Evolutionary conservation across 2,329 filamentous ascomycete species (phyloP), one percentile per base, ranked within the genome.

Genomic region (Diplocarpon rosae): DNA sequence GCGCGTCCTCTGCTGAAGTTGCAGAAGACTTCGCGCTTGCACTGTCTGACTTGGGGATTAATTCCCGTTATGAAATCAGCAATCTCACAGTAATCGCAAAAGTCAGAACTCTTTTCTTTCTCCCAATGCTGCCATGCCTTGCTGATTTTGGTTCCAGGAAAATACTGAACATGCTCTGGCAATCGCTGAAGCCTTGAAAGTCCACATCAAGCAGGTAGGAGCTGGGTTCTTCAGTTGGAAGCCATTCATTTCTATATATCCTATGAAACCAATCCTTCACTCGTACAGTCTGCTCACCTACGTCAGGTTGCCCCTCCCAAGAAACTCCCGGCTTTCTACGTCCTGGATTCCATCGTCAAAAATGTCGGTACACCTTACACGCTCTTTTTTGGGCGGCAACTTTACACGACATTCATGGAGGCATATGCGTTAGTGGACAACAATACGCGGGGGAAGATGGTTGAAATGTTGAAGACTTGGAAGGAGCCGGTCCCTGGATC

Each of bases 281-380:
- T 3, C 7, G 20, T 24, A 24, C 20, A 7, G 20, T 52, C 55
- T 51, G 53, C 50, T 57, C 56, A 56, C 50, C 47, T 47, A 44
- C 56, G 37, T 42, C 52, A 98, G 92, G 86, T 84, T 43, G 78
- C 87, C 37, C 88, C 92, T 32, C 75, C 79, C 49, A 89, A 88
- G 64, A 98, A 96, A 62, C 71, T 98, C 2, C 89, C 92, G 14
- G 87, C 92, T n/a, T 74, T 98, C 24, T 98, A 96, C 66, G 86
- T 98, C 53, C 81, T 98, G 60, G 92, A 98, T 67, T 96, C 90
- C 13, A 90, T 98, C 50, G 89, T 94, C 62, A 98, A 98, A 67
- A 96, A 98, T 69, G 88, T 98, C 50, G 92, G 92, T 49, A 95
- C 90, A 1, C 92, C 92, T 7, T 98, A 98, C 65, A 96, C 90